Evolutionary conservation across 2,329 filamentous ascomycete genomes (phyloP).

Genomic region (Immersiporthe knoxdaviesiana): DNA sequence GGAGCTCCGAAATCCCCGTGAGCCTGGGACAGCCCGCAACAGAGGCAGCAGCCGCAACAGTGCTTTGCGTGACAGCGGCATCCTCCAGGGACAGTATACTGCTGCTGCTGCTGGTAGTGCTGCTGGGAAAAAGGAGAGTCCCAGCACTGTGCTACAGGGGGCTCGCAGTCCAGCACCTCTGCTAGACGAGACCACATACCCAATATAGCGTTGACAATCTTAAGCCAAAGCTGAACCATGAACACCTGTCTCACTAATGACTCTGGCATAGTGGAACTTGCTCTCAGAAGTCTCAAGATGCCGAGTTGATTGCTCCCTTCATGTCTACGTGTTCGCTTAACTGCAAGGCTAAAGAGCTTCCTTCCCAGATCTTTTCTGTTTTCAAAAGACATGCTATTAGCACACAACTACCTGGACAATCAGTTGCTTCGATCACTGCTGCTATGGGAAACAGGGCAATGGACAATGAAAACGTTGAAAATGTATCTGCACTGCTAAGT

Average conservation of each 20-base stretch:
- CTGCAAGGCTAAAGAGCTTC: too few species aligned
- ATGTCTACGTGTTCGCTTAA: not conserved
- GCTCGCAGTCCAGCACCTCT: not conserved
- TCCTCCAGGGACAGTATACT: not conserved
- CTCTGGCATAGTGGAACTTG: not conserved
- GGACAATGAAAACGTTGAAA: too few species aligned
- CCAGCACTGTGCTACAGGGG: not conserved
- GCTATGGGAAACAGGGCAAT: not conserved
- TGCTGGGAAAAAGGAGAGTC: not conserved
- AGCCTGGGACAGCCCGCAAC: not conserved
- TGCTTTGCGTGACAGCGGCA: not conserved
- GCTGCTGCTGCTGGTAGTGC: not conserved
- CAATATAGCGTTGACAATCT: not conserved
- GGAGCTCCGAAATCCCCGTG: not conserved
- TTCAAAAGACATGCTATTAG: too few species aligned
- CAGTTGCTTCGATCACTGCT: too few species aligned
- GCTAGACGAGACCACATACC: not conserved
- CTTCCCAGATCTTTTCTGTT: too few species aligned
- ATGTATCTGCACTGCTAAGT: too few species aligned
- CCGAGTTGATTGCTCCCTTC: not conserved
- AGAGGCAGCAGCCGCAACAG: not conserved
- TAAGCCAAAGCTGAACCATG: not conserved
- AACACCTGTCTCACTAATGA: not conserved
- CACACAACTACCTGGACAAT: too few species aligned
- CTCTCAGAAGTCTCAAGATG: not conserved